Conservation (phyloP, 2,329 filamentous ascomycete species). For the Diplodia sapinea region DNA sequence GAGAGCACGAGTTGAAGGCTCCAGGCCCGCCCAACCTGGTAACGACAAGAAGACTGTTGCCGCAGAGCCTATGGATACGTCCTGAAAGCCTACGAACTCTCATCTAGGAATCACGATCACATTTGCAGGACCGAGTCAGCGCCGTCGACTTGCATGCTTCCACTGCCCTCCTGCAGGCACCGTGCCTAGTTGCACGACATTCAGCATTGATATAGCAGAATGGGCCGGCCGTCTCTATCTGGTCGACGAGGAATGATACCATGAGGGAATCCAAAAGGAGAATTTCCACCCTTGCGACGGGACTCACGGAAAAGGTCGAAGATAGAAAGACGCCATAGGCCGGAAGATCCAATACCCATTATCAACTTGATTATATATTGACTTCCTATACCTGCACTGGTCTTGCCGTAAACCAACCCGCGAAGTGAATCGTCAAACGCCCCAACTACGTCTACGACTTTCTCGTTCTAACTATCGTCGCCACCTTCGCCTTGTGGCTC, state of each 20-base stretch:
- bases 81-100: not conserved
- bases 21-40: conserved; percentile 4
- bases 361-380: not conserved
- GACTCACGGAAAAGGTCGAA: not conserved
- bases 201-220: not conserved
- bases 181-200: not conserved
- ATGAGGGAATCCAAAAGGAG: not conserved
- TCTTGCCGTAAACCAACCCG: not conserved
- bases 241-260: not conserved
- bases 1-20: conserved; percentile 27
- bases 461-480: not conserved
- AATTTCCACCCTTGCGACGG: not conserved
- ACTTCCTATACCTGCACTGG: not conserved
- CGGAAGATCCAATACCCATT: not conserved
- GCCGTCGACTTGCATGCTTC: not conserved
- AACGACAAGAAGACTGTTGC: conserved; percentile 3
- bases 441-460: not conserved
- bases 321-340: not conserved
- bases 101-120: not conserved
- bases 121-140: not conserved
- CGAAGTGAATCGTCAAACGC: not conserved
- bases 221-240: not conserved
- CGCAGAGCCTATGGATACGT: conserved; percentile 28
- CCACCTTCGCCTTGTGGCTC: not conserved
- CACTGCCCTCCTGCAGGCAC: not conserved